Evolutionary conservation across 2,329 filamentous ascomycete genomes (phyloP).

Genomic region (Pseudogymnoascus destructans): DNA sequence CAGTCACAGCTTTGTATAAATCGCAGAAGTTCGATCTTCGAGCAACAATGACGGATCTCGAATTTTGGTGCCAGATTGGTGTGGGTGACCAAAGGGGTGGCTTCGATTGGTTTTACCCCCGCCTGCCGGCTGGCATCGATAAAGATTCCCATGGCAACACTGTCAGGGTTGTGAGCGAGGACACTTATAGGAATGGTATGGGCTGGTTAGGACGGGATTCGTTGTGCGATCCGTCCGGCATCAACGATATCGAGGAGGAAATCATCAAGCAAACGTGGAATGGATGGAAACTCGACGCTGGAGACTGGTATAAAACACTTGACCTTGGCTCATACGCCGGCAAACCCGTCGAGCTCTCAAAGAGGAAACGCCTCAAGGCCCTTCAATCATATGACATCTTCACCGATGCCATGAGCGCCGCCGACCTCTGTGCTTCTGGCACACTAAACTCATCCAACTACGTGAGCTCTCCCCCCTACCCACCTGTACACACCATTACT

Average conservation of each 20-base stretch:
- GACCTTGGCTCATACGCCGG: conserved; percentile 31
- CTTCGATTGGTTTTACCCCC: conserved; percentile 75
- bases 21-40: conserved; percentile 61
- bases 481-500: not conserved
- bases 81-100: conserved; percentile 82
- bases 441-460: not conserved
- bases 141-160: conserved; percentile 52
- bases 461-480: not conserved
- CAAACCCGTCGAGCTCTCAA: conserved; percentile 12
- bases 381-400: conserved; percentile 42
- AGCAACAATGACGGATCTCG: conserved; percentile 67
- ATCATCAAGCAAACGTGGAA: conserved; percentile 51
- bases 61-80: conserved; percentile 95
- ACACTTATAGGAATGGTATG: conserved; percentile 68
- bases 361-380: conserved; percentile 22
- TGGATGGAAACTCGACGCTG: conserved; percentile 52
- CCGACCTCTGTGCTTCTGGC: conserved; percentile 40
- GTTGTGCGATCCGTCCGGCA: conserved; percentile 28
- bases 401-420: conserved; percentile 47
- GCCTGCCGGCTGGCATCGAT: conserved; percentile 61
- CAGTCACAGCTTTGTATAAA: conserved; percentile 57
- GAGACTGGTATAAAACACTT: conserved; percentile 39
- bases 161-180: conserved; percentile 67
- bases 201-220: conserved; percentile 58
- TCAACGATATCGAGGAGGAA: conserved; percentile 44